A percentile compares a stretch with the other conserved stretches of the same genome.
phyloP scores from a whole-genome alignment of 768 basidiomycete species.

The Ramaria sp. region DNA sequence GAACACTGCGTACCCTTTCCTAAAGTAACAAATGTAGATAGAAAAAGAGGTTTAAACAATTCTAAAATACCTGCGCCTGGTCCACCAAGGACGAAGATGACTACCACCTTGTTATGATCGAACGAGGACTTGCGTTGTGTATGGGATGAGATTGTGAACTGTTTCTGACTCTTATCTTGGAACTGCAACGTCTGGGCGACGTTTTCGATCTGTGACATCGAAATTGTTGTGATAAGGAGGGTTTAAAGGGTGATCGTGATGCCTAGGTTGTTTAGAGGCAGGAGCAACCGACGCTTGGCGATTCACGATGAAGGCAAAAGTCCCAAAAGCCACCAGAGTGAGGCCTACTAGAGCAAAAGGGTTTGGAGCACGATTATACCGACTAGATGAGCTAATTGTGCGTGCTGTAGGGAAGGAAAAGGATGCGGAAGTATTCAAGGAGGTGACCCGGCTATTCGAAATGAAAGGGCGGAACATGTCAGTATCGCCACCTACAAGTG shows the following conservation, averaged over 20 bases:
- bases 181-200: conserved; percentile 25
- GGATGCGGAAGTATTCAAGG: not conserved
- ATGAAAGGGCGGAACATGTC: not conserved
- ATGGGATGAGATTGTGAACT: conserved; percentile 12
- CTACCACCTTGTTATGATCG: conserved; percentile 62
- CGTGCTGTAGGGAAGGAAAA: not conserved
- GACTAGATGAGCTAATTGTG: not conserved
- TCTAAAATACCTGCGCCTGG: conserved; percentile 77
- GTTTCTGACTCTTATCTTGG: conserved; percentile 30
- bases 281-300: conserved; percentile 46
- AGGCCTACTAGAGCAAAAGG: conserved; percentile 52
- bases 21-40: conserved; percentile 20
- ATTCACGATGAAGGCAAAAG: conserved; percentile 46
- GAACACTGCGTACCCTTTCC: conserved; percentile 96
- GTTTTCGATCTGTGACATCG: conserved; percentile 8
- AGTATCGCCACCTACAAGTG: not conserved
- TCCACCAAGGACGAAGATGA: conserved; percentile 93
- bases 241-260: conserved; percentile 54
- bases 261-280: conserved; percentile 48
- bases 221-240: conserved; percentile 41
- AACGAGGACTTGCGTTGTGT: conserved; percentile 35
- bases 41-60: conserved; percentile 8
- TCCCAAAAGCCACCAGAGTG: conserved; percentile 40
- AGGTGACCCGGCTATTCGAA: not conserved
- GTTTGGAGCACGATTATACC: conserved; percentile 31